phyloP scores from a whole-genome alignment of 345 rosid genomes.

The Acer negundo region DNA sequence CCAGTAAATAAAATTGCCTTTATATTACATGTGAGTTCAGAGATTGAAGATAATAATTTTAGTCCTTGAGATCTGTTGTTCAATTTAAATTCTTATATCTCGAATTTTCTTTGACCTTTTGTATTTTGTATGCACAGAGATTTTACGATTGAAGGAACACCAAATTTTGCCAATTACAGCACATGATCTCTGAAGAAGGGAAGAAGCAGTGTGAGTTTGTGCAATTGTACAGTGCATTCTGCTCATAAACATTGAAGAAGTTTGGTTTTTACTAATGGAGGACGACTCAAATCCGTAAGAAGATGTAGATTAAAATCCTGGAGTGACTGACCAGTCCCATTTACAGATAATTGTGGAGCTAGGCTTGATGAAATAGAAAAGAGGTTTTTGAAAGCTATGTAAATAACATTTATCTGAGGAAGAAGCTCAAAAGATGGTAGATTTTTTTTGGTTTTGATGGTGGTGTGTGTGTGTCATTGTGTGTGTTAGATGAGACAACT shows the following conservation, averaged over 20 bases:
- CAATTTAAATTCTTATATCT: background rate
- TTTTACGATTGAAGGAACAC: background rate
- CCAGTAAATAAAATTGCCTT: conserved; percentile 19
- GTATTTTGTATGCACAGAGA: background rate
- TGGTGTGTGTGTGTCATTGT: no score
- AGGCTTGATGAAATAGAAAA: no score
- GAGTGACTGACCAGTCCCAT: no score
- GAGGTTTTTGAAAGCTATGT: no score
- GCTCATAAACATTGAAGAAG: background rate
- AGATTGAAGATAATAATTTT: background rate
- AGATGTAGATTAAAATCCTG: background rate
- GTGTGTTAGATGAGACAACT: no score
- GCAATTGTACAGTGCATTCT: conserved; percentile 11
- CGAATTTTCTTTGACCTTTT: background rate
- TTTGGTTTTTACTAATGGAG: background rate
- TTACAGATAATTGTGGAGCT: no score
- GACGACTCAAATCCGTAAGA: background rate
- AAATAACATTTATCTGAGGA: no score
- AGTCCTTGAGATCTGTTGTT: background rate
- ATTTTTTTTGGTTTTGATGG: no score
- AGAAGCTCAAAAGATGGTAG: no score
- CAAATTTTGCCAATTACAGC: background rate
- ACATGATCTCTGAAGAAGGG: no score
- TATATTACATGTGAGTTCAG: conserved; percentile 18
- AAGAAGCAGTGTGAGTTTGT: background rate